Base-by-base conservation (phyloP, 1,284 basidiomycete genomes). In the Cryptococcus hybrid region DNA sequence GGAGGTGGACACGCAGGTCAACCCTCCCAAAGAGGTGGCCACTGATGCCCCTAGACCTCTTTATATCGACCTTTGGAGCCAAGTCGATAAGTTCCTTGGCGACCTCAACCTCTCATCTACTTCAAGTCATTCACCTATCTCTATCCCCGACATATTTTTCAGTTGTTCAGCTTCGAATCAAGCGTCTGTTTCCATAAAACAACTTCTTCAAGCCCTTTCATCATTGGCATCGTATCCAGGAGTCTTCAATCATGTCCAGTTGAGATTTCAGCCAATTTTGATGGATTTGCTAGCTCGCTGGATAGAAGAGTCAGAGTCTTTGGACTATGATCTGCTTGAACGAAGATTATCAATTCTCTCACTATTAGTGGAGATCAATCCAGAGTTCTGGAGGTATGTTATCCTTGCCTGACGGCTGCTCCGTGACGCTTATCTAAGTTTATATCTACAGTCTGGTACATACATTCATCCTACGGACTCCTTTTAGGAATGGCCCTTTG, bases 401-500 rank as follows among this genome's bases (percentile, higher is more conserved):
- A 6, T 34, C 8, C 18, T 40, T 8, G 13, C 7, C 35, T 13
- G 35, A 43, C 9, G 36, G 18, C 8, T 9, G 24, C 36, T 36
- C 13, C 24, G 53, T 62, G 44, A 65, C 55, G 2, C 13, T 48
- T 5, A 50, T 24, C 15, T 51, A 30, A 30, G 30, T 4, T 30
- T 30, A 30, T 30, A 30, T 13, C 36, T 12, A 12, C 38, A 68
- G 66, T 52, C 35, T 60, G 36, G 61, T 61, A 15, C 38, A 47
- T 34, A 39, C 79, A 86, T 51, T 76, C 80, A 0, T 66, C 76
- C 66, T 37, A 79, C 80, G 18, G 75, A 71, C 69, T 0, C 74
- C 68, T 3, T 73, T 74, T 60, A 46, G 48, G 1, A 30, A 59
- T 2, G 69, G 68, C 0, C 70, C 68, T 9, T 59, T 74, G 1